Conservation (phyloP, 805 yeast species). For the Ogataea thermomethanolica region DNA sequence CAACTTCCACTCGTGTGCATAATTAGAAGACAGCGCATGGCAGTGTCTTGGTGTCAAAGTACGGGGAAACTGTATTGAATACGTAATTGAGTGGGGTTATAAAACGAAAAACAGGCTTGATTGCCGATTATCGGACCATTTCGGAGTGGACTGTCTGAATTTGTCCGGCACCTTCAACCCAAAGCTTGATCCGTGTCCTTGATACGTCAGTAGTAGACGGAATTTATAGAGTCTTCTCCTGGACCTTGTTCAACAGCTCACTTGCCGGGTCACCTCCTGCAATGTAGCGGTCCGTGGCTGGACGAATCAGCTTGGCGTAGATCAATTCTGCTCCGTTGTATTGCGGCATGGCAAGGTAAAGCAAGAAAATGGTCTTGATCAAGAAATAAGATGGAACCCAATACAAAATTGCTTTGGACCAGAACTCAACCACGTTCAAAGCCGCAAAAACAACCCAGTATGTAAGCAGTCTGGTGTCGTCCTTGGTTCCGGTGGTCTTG, state of each 20-base stretch:
- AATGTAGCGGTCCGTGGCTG: slow-evolving; percentile 49
- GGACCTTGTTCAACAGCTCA: slow-evolving; percentile 41
- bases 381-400: slow-evolving; percentile 97
- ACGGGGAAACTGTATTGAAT: background rate
- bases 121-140: too few species aligned
- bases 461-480: slow-evolving; percentile 85
- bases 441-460: slow-evolving; percentile 99
- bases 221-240: slow-evolving; percentile 41
- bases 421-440: slow-evolving; percentile 88
- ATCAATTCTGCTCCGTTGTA: slow-evolving; percentile 81
- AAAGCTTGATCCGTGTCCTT: too few species aligned
- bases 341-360: slow-evolving; percentile 84
- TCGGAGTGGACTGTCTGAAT: too few species aligned
- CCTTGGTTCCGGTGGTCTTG: slow-evolving; percentile 61
- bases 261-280: slow-evolving; percentile 29
- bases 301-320: slow-evolving; percentile 63
- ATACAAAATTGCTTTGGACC: slow-evolving; percentile 89
- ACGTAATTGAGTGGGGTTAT: too few species aligned
- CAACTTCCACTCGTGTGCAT: background rate
- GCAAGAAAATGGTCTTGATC: slow-evolving; percentile 81
- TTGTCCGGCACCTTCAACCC: too few species aligned
- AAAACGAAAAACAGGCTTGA: too few species aligned
- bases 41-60: background rate
- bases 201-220: too few species aligned
- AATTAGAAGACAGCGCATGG: too few species aligned